These are phyloP conservation scores for Triticum urartu DNA, from an alignment of 176 grass and related monocot genomes.

Conservation along the genomic window DNA sequence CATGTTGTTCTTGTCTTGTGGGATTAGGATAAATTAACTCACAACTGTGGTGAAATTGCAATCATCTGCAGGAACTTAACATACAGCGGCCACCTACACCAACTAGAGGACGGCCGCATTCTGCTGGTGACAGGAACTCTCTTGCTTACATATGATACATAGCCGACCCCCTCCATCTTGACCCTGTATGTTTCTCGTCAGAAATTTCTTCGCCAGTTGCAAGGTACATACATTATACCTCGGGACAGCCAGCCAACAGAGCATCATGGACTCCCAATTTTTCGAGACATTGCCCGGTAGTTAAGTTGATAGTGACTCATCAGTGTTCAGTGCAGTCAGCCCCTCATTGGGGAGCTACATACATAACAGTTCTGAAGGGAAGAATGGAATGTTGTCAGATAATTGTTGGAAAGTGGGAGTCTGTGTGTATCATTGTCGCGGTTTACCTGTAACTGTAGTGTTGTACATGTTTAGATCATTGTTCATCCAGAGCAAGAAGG, in stretches of 20 bases:
- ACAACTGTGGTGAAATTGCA: background rate
- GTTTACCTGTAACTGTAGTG: slow-evolving; percentile 49
- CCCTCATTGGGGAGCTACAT: background rate
- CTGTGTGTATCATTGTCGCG: background rate
- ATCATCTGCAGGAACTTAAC: slow-evolving; percentile 82
- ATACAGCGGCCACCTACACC: slow-evolving; percentile 95
- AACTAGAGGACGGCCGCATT: slow-evolving; percentile 91
- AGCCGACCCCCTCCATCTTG: slow-evolving; percentile 2
- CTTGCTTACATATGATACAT: slow-evolving; percentile 90
- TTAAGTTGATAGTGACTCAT: slow-evolving; percentile 25
- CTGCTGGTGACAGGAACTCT: slow-evolving; percentile 86
- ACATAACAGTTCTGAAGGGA: background rate
- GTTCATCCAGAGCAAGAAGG: slow-evolving; percentile 20
- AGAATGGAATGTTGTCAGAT: background rate
- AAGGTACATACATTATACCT: slow-evolving; percentile 56
- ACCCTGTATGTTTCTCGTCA: slow-evolving; percentile 39
- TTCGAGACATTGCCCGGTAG: background rate
- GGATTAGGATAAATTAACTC: background rate
- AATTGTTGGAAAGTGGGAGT: background rate
- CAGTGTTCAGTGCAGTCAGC: slow-evolving; percentile 20
- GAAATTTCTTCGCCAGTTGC: slow-evolving; percentile 35
- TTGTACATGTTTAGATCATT: slow-evolving; percentile 56
- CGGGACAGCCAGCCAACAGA: slow-evolving; percentile 31
- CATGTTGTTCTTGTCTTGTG: background rate
- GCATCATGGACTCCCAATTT: slow-evolving; percentile 19